A percentile compares a stretch with the other conserved stretches of the same genome.
phyloP scores from a whole-genome alignment of 306 rosid species.

The Alnus glutinosa region DNA sequence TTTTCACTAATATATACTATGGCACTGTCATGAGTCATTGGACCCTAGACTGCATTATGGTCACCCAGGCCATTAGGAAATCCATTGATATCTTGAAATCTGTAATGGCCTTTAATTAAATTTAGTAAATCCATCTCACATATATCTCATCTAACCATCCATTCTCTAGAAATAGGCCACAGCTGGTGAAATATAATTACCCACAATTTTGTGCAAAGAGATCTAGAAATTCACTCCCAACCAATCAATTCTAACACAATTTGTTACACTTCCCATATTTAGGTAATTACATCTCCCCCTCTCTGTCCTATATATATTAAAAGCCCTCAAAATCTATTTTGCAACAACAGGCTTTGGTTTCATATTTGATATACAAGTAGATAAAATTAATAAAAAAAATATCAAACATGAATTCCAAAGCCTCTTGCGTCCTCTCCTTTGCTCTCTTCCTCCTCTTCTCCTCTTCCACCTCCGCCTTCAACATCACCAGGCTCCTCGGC shows the following conservation, averaged over 20 bases:
- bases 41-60: background rate
- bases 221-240: slow-evolving; percentile 22
- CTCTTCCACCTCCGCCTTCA: slow-evolving; percentile 37
- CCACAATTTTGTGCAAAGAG: background rate
- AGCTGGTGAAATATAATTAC: background rate
- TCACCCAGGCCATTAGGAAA: too few species aligned
- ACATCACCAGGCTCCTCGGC: slow-evolving; percentile 43
- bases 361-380: background rate
- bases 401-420: slow-evolving; percentile 41
- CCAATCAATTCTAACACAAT: slow-evolving; percentile 10
- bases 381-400: background rate
- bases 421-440: slow-evolving; percentile 38
- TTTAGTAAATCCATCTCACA: background rate
- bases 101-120: background rate
- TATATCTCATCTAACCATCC: background rate
- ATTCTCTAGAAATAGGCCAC: background rate
- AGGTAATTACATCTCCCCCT: background rate
- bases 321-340: background rate
- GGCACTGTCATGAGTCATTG: too few species aligned
- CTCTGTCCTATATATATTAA: background rate
- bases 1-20: too few species aligned
- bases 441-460: slow-evolving; percentile 32
- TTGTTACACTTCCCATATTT: background rate
- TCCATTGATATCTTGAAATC: background rate
- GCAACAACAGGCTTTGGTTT: background rate